phyloP scores from a whole-genome alignment of 495 filamentous ascomycete species.

The Aspergillus taichungensis region DNA sequence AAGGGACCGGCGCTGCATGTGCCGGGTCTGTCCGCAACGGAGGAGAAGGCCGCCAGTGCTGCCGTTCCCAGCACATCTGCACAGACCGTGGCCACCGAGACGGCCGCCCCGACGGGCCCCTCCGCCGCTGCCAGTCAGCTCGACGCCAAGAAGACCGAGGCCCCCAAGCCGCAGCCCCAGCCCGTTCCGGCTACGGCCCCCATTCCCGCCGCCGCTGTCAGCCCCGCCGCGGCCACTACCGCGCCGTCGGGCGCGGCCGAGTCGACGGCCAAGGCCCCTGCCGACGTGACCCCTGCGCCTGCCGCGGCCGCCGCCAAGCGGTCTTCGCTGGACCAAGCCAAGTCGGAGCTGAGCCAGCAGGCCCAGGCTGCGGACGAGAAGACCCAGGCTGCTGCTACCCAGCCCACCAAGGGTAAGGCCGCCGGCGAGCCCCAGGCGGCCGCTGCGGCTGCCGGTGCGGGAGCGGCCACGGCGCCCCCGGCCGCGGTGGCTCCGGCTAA shows the following conservation, averaged over 20 bases:
- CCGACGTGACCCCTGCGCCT: no score
- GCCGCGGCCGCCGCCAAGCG: not conserved
- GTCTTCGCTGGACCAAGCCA: not conserved
- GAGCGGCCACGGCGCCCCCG: not conserved
- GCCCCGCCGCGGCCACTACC: no score
- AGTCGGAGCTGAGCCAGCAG: not conserved
- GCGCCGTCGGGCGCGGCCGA: no score
- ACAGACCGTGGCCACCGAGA: not conserved
- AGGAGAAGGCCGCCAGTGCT: slow-evolving; percentile 1
- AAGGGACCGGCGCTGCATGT: slow-evolving; percentile 8
- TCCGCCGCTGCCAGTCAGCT: not conserved
- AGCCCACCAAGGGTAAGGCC: not conserved
- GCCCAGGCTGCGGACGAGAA: not conserved
- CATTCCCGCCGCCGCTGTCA: no score
- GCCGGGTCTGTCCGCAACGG: slow-evolving; percentile 8
- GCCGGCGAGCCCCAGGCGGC: not conserved
- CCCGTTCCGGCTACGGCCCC: not conserved
- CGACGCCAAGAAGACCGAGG: not conserved
- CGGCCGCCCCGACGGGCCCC: not conserved
- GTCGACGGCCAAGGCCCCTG: no score
- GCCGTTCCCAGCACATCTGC: not conserved
- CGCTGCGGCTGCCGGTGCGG: not conserved
- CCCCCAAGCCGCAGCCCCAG: not conserved
- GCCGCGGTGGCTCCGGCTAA: no score
- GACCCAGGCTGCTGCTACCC: not conserved